These are phyloP conservation scores for Vanderwaltozyma tropicalis DNA, from an alignment of 805 yeast species.

Conservation along the genomic window DNA sequence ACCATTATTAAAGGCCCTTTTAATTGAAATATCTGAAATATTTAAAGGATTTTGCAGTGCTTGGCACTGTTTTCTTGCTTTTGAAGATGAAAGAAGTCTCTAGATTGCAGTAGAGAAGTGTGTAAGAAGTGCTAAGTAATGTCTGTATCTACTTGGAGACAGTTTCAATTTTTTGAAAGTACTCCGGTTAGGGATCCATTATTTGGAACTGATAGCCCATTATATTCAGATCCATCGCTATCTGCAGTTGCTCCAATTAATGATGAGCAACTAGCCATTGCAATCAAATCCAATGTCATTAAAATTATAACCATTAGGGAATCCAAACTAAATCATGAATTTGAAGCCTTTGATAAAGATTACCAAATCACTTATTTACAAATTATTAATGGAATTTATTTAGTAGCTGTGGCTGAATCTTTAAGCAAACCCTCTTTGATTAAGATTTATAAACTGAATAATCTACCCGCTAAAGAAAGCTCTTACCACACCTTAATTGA, in stretches of 20 bases:
- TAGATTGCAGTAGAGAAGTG: too few species aligned
- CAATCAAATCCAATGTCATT: slow-evolving; percentile 43
- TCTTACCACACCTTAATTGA: slow-evolving; percentile 50
- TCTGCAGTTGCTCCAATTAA: slow-evolving; percentile 53
- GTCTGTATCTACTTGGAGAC: slow-evolving; percentile 47
- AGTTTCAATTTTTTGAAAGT: slow-evolving; percentile 76
- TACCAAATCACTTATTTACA: slow-evolving; percentile 52
- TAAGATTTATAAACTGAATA: slow-evolving; percentile 63
- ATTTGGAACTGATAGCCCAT: slow-evolving; percentile 45
- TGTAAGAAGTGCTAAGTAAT: too few species aligned
- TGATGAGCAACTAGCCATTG: slow-evolving; percentile 43
- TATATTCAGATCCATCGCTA: slow-evolving; percentile 71
- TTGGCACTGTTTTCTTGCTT: too few species aligned
- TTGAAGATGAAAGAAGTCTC: too few species aligned
- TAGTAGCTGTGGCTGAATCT: slow-evolving; percentile 65
- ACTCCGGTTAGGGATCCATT: slow-evolving; percentile 80
- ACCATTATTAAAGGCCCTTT: too few species aligned
- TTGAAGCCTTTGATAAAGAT: slow-evolving; percentile 54
- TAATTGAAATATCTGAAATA: too few species aligned
- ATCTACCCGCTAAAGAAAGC: slow-evolving; percentile 30
- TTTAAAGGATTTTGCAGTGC: too few species aligned
- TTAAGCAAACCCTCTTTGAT: slow-evolving; percentile 61
- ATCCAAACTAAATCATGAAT: slow-evolving; percentile 38
- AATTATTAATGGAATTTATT: slow-evolving; percentile 37
- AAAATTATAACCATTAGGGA: slow-evolving; percentile 43